Base-by-base conservation (phyloP, 768 basidiomycete species). In the Candolleomyces eurysporus region DNA sequence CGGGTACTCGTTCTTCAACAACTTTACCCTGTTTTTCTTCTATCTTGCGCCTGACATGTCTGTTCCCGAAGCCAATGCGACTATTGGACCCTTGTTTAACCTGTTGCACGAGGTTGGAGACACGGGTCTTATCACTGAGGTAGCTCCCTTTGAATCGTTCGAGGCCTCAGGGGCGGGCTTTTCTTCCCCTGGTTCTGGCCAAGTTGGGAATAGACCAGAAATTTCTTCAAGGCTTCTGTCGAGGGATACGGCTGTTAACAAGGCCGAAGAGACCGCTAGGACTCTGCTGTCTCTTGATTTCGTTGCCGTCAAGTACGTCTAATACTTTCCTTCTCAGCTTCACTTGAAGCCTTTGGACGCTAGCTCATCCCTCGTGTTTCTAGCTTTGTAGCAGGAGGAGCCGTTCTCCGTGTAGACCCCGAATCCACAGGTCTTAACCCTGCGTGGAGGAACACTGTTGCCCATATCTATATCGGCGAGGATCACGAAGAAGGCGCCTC, bases 301-400 rank as follows among this genome's bases (percentile, higher is more conserved):
- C 21, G 59, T 69, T 3, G 61, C 52, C 5, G 62, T 70, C 45
- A 71, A 68, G 73, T 73, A 62, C 31, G 71, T 60, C 5, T 19
- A 5, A 16, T 10, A 19, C 17, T 10, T 22, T 10, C 40, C n/a
- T 10, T 30, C 14, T 36, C 57, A n/a, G n/a, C n/a, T n/a, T n/a
- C n/a, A 21, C 13, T 32, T n/a, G 22, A 46, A 17, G 4, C n/a
- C 14, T 16, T 52, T 62, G 21, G 60, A n/a, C n/a, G n/a, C 39
- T 19, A 10, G 58, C 5, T 3, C 45, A 21, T n/a, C n/a, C n/a
- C n/a, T n/a, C 8, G 50, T 26, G n/a, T 17, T 26, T n/a, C 30
- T 51, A 83, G 82, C 55, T 68, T 76, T 26, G 66, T 83, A 6
- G 75, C 70, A 6, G 82, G 82, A 2, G 82, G 84, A 3, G 76